These are phyloP conservation scores for Kodamaea neixiangensis DNA, from an alignment of 805 yeast species.

Conservation along the genomic window DNA sequence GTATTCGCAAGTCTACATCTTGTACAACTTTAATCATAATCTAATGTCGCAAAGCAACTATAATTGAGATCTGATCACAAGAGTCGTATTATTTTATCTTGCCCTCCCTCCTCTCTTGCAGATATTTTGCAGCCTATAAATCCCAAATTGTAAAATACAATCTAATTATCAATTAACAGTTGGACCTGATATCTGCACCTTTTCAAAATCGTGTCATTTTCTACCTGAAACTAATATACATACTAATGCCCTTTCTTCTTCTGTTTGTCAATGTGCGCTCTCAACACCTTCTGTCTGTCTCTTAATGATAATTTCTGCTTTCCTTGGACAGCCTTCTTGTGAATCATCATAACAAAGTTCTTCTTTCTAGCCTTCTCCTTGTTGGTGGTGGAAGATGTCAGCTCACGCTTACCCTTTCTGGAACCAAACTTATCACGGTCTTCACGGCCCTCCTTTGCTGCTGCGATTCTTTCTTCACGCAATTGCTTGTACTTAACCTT, in stretches of 20 bases:
- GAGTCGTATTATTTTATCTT: too few species aligned
- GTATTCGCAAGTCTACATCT: too few species aligned
- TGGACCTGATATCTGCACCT: too few species aligned
- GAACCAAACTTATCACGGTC: constrained; percentile 91
- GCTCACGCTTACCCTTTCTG: constrained; percentile 74
- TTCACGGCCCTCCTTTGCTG: constrained; percentile 87
- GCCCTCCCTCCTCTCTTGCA: too few species aligned
- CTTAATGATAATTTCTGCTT: constrained; percentile 86
- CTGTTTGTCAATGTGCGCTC: constrained; percentile 87
- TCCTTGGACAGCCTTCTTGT: constrained; percentile 91
- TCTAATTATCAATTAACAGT: too few species aligned
- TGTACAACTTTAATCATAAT: too few species aligned
- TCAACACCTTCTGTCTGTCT: constrained; percentile 83
- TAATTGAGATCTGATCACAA: too few species aligned
- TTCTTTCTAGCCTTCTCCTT: constrained; percentile 96
- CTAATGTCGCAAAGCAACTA: too few species aligned
- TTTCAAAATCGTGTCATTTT: background rate
- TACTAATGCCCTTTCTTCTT: constrained; percentile 75
- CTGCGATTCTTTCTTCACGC: constrained; percentile 88
- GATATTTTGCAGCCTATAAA: too few species aligned
- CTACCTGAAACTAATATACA: background rate
- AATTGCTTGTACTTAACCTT: constrained; percentile 77
- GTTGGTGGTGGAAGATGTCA: constrained; percentile 88
- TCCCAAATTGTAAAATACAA: too few species aligned
- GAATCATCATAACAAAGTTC: constrained; percentile 99